Evolutionary conservation across 1,139 yeast species (phyloP).

Genomic region (Citeromyces hawaiiensis): DNA sequence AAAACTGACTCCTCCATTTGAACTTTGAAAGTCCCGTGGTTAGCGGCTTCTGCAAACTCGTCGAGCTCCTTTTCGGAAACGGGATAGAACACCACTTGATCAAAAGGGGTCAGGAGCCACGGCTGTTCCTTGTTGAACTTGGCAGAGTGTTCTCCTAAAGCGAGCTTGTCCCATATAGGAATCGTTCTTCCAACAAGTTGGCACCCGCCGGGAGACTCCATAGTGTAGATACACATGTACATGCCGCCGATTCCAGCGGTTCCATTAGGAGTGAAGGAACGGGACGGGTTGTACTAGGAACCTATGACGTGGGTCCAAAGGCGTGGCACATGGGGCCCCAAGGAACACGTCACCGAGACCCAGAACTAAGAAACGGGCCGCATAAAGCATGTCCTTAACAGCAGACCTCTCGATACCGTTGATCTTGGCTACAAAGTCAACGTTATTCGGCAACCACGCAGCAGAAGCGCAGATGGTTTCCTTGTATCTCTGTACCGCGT

Average conservation of each 20-base stretch:
- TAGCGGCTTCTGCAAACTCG: constrained; percentile 52
- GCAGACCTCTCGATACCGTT: constrained; percentile 69
- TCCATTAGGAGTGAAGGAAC: constrained; percentile 94
- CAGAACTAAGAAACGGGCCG: constrained; percentile 80
- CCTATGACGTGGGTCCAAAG: constrained; percentile 92
- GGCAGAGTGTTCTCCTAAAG: constrained; percentile 51
- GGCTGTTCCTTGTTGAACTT: constrained; percentile 38
- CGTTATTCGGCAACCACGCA: constrained; percentile 97
- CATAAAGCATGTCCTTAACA: constrained; percentile 72
- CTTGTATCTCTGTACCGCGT: constrained; percentile 79
- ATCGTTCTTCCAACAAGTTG: constrained; percentile 93
- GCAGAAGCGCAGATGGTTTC: constrained; percentile 90
- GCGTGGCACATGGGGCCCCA: constrained; percentile 98
- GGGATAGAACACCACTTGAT: constrained; percentile 89
- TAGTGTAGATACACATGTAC: constrained; percentile 97
- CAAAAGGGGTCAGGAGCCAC: constrained; percentile 56
- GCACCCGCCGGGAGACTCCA: constrained; percentile 98
- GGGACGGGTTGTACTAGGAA: constrained; percentile 82
- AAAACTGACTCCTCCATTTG: constrained; percentile 68
- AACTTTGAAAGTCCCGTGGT: constrained; percentile 69
- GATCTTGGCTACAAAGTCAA: constrained; percentile 82
- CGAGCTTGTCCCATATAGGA: constrained; percentile 94
- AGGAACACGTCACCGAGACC: constrained; percentile 96
- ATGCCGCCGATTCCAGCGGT: constrained; percentile 97
- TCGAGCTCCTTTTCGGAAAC: constrained; percentile 79